phyloP scores from a whole-genome alignment of 768 basidiomycete genomes.

The Leccinellum rugosiceps region DNA sequence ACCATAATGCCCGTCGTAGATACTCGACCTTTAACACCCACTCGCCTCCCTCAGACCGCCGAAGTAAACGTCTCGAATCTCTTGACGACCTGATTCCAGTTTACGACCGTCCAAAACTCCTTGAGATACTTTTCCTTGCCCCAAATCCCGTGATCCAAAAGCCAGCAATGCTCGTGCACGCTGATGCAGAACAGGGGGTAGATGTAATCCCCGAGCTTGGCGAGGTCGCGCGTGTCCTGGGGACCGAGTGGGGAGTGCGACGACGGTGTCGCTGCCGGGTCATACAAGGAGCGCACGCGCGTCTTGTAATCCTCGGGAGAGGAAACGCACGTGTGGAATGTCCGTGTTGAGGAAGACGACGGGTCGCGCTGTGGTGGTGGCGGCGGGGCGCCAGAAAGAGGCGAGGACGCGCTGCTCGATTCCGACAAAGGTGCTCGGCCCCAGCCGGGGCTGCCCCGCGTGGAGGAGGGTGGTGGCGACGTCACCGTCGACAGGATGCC shows the following conservation, averaged over 20 bases:
- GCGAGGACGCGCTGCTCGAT: constrained; percentile 36
- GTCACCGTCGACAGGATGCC: neutral
- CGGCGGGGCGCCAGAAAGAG: constrained; percentile 40
- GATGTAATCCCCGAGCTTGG: constrained; percentile 49
- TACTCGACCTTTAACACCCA: constrained; percentile 1
- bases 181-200: constrained; percentile 77
- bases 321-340: constrained; percentile 26
- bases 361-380: constrained; percentile 29
- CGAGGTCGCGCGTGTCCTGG: constrained; percentile 23
- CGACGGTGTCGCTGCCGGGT: constrained; percentile 13
- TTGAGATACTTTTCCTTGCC: constrained; percentile 84
- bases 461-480: neutral
- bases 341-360: constrained; percentile 26
- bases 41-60: constrained; percentile 5
- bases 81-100: constrained; percentile 63
- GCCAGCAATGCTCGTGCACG: constrained; percentile 85
- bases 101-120: constrained; percentile 78
- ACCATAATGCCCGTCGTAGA: constrained; percentile 9
- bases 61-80: constrained; percentile 28
- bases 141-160: constrained; percentile 87
- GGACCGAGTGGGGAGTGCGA: constrained; percentile 4
- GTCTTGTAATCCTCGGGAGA: constrained; percentile 3
- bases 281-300: constrained; percentile 27
- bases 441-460: neutral
- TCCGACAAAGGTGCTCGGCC: constrained; percentile 22